Conservation (phyloP, 2,329 filamentous ascomycete genomes). For the Cercospora brassicicola region DNA sequence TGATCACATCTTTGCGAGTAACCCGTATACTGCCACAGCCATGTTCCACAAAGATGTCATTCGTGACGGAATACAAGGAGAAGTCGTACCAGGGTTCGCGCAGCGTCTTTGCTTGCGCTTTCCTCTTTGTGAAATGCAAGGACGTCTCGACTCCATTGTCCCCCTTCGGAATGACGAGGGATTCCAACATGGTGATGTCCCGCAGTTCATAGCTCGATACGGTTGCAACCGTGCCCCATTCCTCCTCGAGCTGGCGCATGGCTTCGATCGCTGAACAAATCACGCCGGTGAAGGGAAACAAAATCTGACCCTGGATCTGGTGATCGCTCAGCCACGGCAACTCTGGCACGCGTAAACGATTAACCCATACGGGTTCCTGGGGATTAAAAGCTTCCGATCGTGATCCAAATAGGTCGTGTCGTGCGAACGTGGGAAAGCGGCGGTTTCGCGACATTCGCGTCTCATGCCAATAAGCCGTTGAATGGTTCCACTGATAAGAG, state of each 20-base stretch:
- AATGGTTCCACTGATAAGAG: conserved; percentile 6
- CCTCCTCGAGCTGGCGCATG: background rate
- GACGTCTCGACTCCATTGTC: background rate
- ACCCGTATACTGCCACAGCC: too few species aligned
- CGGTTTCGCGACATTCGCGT: background rate
- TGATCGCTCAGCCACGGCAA: conserved; percentile 23
- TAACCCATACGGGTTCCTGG: background rate
- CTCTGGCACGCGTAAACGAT: conserved; percentile 20
- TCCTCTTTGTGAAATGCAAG: background rate
- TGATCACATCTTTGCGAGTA: too few species aligned
- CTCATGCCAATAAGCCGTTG: conserved; percentile 2
- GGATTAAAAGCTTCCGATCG: too few species aligned
- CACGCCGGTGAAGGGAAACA: conserved; percentile 14
- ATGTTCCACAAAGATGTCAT: too few species aligned
- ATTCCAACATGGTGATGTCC: too few species aligned
- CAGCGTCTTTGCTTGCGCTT: too few species aligned
- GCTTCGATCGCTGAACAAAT: conserved; percentile 18
- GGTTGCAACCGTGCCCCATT: too few species aligned
- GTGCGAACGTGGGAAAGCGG: background rate
- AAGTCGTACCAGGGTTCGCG: too few species aligned
- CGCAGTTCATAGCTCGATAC: background rate
- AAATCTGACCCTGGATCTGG: conserved; percentile 4
- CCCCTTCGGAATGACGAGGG: background rate
- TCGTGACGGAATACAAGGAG: too few species aligned
- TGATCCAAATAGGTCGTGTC: background rate